These are phyloP conservation scores for Arbutus unedo DNA, from an alignment of 148 eudicot species.

Conservation along the genomic window DNA sequence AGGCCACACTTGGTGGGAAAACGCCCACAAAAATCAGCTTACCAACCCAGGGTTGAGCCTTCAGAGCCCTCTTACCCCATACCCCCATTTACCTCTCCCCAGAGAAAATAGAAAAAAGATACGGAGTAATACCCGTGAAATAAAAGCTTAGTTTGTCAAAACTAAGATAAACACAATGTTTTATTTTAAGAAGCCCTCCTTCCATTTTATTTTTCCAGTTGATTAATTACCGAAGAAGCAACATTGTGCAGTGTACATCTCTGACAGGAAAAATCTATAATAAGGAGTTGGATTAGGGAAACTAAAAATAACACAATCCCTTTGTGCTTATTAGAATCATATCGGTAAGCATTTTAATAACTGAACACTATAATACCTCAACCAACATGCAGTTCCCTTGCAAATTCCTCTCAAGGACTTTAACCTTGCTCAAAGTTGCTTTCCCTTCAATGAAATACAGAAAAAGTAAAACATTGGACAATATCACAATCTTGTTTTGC, in stretches of 20 bases:
- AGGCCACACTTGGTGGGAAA: background rate
- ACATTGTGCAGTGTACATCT: background rate
- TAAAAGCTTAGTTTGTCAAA: background rate
- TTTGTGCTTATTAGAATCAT: background rate
- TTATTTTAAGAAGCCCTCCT: slow-evolving; percentile 4
- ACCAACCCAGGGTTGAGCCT: background rate
- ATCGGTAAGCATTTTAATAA: background rate
- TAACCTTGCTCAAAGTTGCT: slow-evolving; percentile 84
- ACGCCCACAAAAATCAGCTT: background rate
- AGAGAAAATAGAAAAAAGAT: background rate
- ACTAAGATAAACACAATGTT: background rate
- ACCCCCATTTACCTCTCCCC: background rate
- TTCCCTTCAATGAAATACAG: slow-evolving; percentile 45
- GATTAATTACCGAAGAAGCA: background rate
- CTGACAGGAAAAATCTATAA: background rate
- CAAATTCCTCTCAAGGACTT: slow-evolving; percentile 61
- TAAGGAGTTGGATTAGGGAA: background rate
- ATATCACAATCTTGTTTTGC: background rate
- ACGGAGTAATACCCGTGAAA: background rate
- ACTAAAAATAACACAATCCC: background rate
- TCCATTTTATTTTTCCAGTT: background rate
- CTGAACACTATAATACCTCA: slow-evolving; percentile 48
- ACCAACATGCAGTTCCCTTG: slow-evolving; percentile 59
- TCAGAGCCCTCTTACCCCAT: background rate
- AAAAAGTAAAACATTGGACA: background rate